Evolutionary conservation across 257 asterid species (phyloP), one percentile per base, ranked within the genome.

Genomic region (Apocynum venetum): DNA sequence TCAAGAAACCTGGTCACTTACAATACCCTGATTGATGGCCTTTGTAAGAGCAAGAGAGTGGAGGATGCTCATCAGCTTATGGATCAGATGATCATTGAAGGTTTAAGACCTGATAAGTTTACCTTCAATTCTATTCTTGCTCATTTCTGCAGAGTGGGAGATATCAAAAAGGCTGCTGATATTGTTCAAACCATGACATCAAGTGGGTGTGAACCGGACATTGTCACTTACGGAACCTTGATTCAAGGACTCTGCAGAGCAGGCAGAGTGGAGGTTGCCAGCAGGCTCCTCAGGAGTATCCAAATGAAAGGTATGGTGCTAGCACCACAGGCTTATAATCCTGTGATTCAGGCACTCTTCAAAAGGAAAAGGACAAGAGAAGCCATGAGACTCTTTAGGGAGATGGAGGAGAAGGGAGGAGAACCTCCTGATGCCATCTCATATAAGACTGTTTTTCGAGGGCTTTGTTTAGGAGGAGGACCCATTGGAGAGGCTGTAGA

Each of bases 41-140:
- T 95, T 31, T 87, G 93, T n/a, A 93, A 90, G 86, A 80, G 84
- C 78, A 83, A 77, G 80, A 85, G 96, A 74, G 90, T 93, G 67
- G 98, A 91, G 67, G 98, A 95, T 17, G 98, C 99, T 36, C 81
- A 91, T 82, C 87, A 89, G 86, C 99, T 95, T 25, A 90, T 93
- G 96, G 97, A 93, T 65, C 99, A 90, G 83, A 90, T 95, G 98
- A 85, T 93, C 72, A 86, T 88, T 86, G 99, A 91, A 86, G 98
- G 97, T 19, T 55, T 90, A 61, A 90, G 83, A 78, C 97, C 98
- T 15, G 97, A 95, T 79, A 93, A 87, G 71, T 86, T 89, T 80
- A 90, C 97, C 8, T 95, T 85, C 80, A 95, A 95, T 73, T 90
- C 98, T 47, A 78, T 95, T 78, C 92, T 95, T 41, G 76, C 94